Conservation (phyloP, 2,329 filamentous ascomycete genomes). For the Hypoxylon sp. region DNA sequence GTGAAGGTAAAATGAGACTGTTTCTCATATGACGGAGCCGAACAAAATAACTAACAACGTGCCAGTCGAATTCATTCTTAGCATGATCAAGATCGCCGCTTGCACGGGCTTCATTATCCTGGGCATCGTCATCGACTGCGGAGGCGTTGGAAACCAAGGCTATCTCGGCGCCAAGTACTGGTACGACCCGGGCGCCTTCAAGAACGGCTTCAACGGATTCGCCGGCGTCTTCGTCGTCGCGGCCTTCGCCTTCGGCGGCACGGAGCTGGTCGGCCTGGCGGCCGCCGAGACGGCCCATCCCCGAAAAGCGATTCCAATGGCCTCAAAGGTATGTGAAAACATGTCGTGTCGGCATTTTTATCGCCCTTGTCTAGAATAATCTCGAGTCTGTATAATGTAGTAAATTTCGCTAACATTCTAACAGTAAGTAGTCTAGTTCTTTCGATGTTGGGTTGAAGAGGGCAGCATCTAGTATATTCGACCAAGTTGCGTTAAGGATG, state of each 20-base stretch:
- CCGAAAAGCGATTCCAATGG: conserved; percentile 60
- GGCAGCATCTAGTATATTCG: too few relatives aligned
- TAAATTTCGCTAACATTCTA: too few relatives aligned
- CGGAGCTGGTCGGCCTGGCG: conserved; percentile 64
- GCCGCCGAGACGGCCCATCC: conserved; percentile 65
- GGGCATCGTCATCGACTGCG: conserved; percentile 69
- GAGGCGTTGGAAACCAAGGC: conserved; percentile 66
- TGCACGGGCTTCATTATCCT: conserved; percentile 72
- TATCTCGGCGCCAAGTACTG: conserved; percentile 73
- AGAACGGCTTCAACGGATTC: conserved; percentile 63
- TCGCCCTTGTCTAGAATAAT: too few relatives aligned
- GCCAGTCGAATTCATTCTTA: conserved; percentile 68
- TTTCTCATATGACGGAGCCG: conserved; percentile 1
- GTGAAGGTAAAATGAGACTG: conserved; percentile 54
- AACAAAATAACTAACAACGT: conserved; percentile 37
- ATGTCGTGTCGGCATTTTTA: too few relatives aligned
- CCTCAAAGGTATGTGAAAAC: too few relatives aligned
- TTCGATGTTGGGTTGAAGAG: too few relatives aligned
- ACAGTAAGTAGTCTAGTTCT: too few relatives aligned
- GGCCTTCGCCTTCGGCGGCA: conserved; percentile 64
- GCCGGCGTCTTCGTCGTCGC: conserved; percentile 64
- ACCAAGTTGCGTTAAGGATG: too few relatives aligned
- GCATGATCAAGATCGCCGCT: conserved; percentile 68
- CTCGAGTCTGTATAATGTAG: too few relatives aligned
- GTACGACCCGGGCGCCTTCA: conserved; percentile 67